These are phyloP conservation scores for Sugiyamaella castrensis DNA, from an alignment of 1,139 yeast species.

Conservation along the genomic window DNA sequence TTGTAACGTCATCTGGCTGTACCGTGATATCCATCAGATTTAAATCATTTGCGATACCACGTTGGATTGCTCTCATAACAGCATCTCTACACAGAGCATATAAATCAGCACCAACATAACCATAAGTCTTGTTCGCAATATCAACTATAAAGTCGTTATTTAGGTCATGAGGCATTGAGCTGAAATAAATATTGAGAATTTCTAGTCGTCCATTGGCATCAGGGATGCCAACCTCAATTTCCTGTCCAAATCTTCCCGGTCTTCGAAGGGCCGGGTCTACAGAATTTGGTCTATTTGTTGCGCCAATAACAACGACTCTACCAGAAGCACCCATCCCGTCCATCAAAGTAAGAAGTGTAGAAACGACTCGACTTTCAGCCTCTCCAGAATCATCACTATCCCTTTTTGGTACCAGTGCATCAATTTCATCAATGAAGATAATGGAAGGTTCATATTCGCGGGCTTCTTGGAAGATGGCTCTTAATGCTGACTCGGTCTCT, in stretches of 20 bases:
- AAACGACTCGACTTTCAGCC: conserved; percentile 84
- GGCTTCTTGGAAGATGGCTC: conserved; percentile 85
- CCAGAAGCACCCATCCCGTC: conserved; percentile 79
- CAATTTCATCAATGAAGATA: conserved; percentile 87
- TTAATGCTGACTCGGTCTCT: conserved; percentile 80
- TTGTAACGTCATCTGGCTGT: conserved; percentile 52
- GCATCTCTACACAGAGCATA: conserved; percentile 85
- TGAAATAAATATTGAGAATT: conserved; percentile 63
- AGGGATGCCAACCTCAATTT: conserved; percentile 96
- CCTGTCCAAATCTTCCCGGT: conserved; percentile 93
- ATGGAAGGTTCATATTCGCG: conserved; percentile 79
- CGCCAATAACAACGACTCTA: conserved; percentile 73
- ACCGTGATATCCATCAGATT: conserved; percentile 42
- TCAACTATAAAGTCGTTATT: conserved; percentile 50
- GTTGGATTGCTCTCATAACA: conserved; percentile 75
- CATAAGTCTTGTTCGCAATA: conserved; percentile 81
- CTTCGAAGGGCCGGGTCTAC: conserved; percentile 85
- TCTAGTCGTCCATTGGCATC: conserved; percentile 94
- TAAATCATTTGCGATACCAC: conserved; percentile 46
- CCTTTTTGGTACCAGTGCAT: conserved; percentile 74
- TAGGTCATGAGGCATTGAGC: conserved; percentile 62
- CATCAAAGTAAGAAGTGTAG: conserved; percentile 82
- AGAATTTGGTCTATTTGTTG: conserved; percentile 75
- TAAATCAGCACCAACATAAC: conserved; percentile 95
- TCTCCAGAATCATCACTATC: conserved; percentile 83